phyloP scores from a whole-genome alignment of 2,329 filamentous ascomycete genomes.

The Exutisphaerella laricina region DNA sequence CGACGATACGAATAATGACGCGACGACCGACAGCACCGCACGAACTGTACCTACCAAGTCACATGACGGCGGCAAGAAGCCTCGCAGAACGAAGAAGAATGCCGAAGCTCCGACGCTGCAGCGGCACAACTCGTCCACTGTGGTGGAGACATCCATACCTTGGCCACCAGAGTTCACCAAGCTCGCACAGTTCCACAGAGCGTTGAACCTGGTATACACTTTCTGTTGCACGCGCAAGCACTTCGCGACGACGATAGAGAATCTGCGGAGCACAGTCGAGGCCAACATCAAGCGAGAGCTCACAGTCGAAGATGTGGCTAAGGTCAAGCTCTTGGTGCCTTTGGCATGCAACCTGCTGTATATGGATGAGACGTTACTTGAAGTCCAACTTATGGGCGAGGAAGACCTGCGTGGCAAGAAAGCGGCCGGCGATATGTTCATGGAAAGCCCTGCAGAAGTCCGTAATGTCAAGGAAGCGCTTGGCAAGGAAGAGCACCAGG shows the following conservation, averaged over 20 bases:
- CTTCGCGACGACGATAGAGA: slow-evolving; percentile 84
- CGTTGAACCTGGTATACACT: slow-evolving; percentile 87
- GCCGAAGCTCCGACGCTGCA: slow-evolving; percentile 37
- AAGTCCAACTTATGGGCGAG: slow-evolving; percentile 69
- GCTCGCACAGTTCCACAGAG: slow-evolving; percentile 71
- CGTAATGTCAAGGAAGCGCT: slow-evolving; percentile 33
- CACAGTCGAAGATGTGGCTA: slow-evolving; percentile 70
- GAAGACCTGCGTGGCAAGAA: slow-evolving; percentile 60
- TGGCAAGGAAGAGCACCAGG: slow-evolving; percentile 38
- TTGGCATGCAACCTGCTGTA: slow-evolving; percentile 76
- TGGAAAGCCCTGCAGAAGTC: slow-evolving; percentile 32
- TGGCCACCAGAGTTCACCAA: slow-evolving; percentile 74
- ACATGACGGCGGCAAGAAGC: slow-evolving; percentile 52
- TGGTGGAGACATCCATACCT: slow-evolving; percentile 49
- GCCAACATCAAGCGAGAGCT: slow-evolving; percentile 69
- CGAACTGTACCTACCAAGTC: slow-evolving; percentile 51
- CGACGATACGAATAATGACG: slow-evolving; percentile 6
- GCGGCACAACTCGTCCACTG: slow-evolving; percentile 45
- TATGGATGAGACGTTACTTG: slow-evolving; percentile 76
- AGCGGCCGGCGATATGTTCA: slow-evolving; percentile 48
- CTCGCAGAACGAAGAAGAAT: slow-evolving; percentile 41
- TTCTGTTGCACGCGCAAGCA: slow-evolving; percentile 94
- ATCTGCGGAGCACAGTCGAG: slow-evolving; percentile 78
- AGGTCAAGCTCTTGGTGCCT: slow-evolving; percentile 72
- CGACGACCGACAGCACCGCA: slow-evolving; percentile 19